Conservation (phyloP, 129 eudicot genomes). For the Chrysanthemum makinoi region DNA sequence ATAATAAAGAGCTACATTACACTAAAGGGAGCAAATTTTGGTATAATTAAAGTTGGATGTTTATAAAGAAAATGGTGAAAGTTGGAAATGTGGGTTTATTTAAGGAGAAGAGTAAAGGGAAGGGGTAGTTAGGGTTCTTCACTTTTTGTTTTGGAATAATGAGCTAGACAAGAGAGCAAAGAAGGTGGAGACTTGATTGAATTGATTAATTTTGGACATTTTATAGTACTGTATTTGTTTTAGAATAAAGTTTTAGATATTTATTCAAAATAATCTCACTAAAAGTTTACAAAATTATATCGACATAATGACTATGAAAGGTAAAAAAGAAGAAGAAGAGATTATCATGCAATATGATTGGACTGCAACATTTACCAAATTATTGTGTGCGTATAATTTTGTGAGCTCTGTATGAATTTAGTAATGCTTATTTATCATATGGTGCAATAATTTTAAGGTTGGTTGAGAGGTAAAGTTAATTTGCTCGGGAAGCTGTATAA, state of each 20-base stretch:
- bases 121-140: constrained; percentile 45
- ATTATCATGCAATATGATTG: no score
- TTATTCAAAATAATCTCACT: not conserved
- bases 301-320: no score
- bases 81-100: constrained; percentile 22
- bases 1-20: constrained; percentile 30
- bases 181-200: constrained; percentile 39
- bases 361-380: no score
- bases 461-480: no score
- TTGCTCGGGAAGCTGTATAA: no score
- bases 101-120: constrained; percentile 31
- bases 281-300: no score
- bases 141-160: constrained; percentile 17
- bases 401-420: no score
- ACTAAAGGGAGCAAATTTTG: not conserved
- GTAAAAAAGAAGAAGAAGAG: no score
- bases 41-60: constrained; percentile 12
- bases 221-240: not conserved
- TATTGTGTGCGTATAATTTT: no score
- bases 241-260: not conserved
- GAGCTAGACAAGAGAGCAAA: constrained; percentile 49
- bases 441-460: not conserved
- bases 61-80: constrained; percentile 24
- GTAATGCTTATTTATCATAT: no score
- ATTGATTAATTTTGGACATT: not conserved